Percentiles rank a stretch among this genome's conserved stretches.
These are phyloP conservation scores for Amanita rimosa DNA, from an alignment of 768 basidiomycete genomes.

Conservation along the genomic window DNA sequence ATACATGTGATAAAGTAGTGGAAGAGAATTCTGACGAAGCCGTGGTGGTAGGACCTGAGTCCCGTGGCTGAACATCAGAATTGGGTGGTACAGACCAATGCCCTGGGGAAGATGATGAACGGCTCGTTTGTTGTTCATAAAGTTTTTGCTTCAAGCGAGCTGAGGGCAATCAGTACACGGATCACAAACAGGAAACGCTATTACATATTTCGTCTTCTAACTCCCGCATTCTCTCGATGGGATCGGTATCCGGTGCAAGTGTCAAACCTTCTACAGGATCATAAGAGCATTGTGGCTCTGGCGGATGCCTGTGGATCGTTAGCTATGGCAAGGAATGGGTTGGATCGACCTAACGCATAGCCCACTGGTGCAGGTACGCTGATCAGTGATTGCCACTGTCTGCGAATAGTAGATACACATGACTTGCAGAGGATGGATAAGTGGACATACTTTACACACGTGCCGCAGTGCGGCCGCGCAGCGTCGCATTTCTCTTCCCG, in stretches of 20 bases:
- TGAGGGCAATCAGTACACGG: conserved; percentile 15
- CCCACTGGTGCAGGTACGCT: conserved; percentile 80
- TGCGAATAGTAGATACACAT: conserved; percentile 15
- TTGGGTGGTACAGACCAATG: conserved; percentile 9
- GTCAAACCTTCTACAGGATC: conserved; percentile 78
- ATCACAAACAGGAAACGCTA: neutral
- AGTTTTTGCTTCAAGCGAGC: conserved; percentile 55
- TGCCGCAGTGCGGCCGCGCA: conserved; percentile 73
- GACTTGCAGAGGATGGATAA: neutral
- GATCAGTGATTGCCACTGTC: conserved; percentile 73
- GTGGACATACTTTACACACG: conserved; percentile 66
- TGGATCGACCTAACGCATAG: conserved; percentile 50
- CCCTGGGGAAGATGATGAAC: conserved; percentile 28
- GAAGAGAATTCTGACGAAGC: conserved; percentile 19
- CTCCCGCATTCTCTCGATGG: conserved; percentile 65
- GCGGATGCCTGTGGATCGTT: conserved; percentile 50
- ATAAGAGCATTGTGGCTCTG: conserved; percentile 76
- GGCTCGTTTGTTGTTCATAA: conserved; percentile 36
- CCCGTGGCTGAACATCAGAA: conserved; percentile 11
- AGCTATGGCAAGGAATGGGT: conserved; percentile 7
- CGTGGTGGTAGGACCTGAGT: conserved; percentile 10
- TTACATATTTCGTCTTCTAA: conserved; percentile 71
- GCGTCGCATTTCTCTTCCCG: conserved; percentile 76
- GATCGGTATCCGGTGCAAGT: conserved; percentile 68
- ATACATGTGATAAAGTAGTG: conserved; percentile 33